A percentile compares a stretch with the other conserved stretches of the same genome.
Conservation (phyloP, 768 basidiomycete species). For the Boletus pseudopeckii region DNA sequence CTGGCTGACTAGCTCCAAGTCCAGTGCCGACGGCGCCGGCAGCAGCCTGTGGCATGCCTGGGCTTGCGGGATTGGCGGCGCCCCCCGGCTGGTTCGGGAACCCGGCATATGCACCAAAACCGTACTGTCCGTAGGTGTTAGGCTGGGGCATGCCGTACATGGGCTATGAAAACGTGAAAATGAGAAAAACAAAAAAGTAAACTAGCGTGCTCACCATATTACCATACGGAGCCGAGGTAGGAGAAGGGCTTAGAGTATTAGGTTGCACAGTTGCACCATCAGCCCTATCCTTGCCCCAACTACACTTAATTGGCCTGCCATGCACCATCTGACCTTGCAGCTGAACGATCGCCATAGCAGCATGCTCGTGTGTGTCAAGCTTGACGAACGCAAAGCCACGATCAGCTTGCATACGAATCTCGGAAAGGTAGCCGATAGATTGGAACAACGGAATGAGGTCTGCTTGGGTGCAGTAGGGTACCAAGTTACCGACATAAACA, state of each 20-base stretch:
- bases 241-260: conserved; percentile 57
- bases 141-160: conserved; percentile 92
- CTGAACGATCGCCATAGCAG: conserved; percentile 96
- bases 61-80: conserved; percentile 42
- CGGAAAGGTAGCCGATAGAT: conserved; percentile 96
- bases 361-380: conserved; percentile 97
- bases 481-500: conserved; percentile 98
- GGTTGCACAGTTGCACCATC: conserved; percentile 60
- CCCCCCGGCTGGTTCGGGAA: conserved; percentile 60
- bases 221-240: conserved; percentile 63
- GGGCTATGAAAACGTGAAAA: conserved; percentile 43
- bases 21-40: conserved; percentile 52
- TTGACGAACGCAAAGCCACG: conserved; percentile 99
- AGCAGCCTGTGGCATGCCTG: conserved; percentile 55
- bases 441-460: conserved; percentile 98
- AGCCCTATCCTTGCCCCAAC: conserved; percentile 96
- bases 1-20: conserved; percentile 54
- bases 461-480: conserved; percentile 95
- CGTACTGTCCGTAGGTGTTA: conserved; percentile 69
- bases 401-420: conserved; percentile 99
- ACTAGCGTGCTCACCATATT: conserved; percentile 55
- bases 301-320: conserved; percentile 95
- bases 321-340: conserved; percentile 97
- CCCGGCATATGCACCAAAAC: conserved; percentile 69
- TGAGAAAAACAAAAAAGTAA: not conserved